Percentiles rank a stretch among this genome's conserved stretches.
phyloP scores from a whole-genome alignment of 768 basidiomycete species.

The Termitomyces sp. region DNA sequence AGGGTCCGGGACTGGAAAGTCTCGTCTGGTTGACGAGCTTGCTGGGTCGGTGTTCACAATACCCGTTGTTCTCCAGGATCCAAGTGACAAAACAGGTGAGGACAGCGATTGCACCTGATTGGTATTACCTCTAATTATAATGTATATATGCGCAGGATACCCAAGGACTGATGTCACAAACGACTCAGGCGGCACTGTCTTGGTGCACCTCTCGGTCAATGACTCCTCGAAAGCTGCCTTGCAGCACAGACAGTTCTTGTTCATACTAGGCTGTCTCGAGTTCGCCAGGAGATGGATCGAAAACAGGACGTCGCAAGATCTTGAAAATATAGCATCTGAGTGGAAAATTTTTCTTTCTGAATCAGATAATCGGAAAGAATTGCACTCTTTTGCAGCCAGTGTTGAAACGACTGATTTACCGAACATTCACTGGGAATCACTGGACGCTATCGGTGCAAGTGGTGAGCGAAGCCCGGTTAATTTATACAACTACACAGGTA shows the following conservation, averaged over 20 bases:
- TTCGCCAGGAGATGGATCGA: not conserved
- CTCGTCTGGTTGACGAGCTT: not conserved
- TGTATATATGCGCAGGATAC: not conserved
- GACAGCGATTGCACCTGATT: not conserved
- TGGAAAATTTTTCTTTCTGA: not conserved
- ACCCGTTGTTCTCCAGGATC: not conserved
- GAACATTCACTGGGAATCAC: not conserved
- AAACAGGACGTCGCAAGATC: not conserved
- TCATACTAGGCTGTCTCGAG: not conserved
- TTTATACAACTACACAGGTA: not conserved
- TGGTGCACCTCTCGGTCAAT: not conserved
- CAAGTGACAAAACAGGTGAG: not conserved
- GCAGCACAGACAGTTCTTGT: not conserved
- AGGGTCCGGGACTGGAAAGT: not conserved
- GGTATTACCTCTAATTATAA: not conserved
- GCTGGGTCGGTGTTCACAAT: not conserved
- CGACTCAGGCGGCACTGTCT: not conserved
- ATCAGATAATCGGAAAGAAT: not conserved
- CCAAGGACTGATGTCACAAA: not conserved
- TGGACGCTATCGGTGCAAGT: no score
- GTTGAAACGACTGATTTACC: not conserved
- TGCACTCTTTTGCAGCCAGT: not conserved
- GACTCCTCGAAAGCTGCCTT: not conserved
- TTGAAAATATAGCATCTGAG: not conserved
- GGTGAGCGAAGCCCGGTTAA: not conserved